phyloP scores from a whole-genome alignment of 768 basidiomycete genomes.

The Boletus rufocinnamomeus region DNA sequence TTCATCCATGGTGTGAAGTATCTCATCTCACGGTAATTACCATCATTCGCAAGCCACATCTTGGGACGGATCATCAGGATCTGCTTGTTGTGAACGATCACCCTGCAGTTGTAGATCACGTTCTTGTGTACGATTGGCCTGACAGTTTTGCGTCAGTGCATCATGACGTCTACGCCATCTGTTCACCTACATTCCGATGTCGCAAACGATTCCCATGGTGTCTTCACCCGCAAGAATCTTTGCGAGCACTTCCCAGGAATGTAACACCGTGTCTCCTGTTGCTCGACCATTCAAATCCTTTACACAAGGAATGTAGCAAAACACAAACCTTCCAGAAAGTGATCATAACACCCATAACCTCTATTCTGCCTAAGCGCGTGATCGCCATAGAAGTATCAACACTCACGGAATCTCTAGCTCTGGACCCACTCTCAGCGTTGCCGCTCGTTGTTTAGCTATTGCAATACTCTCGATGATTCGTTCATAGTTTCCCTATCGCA shows the following conservation, averaged over 20 bases:
- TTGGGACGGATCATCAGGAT: constrained; percentile 96
- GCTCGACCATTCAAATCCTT: neutral
- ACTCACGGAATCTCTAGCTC: constrained; percentile 93
- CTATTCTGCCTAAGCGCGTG: constrained; percentile 40
- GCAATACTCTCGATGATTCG: constrained; percentile 86
- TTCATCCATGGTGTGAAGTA: constrained; percentile 97
- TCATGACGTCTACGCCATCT: too few relatives aligned
- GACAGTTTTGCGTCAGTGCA: constrained; percentile 5
- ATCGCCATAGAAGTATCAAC: neutral
- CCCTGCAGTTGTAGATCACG: constrained; percentile 94
- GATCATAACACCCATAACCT: constrained; percentile 97
- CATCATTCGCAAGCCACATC: constrained; percentile 99
- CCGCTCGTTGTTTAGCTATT: constrained; percentile 86
- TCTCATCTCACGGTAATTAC: constrained; percentile 88
- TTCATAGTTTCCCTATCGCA: constrained; percentile 81
- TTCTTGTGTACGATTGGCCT: constrained; percentile 99
- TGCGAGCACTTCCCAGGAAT: constrained; percentile 98
- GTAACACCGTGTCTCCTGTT: constrained; percentile 90
- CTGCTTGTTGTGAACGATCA: constrained; percentile 82
- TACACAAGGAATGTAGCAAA: neutral
- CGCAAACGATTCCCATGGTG: constrained; percentile 86
- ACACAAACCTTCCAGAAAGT: constrained; percentile 86
- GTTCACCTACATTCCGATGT: constrained; percentile 85
- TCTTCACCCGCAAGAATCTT: constrained; percentile 82
- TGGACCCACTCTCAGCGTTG: constrained; percentile 91